A percentile compares a stretch with the other conserved stretches of the same genome.
Conservation (phyloP, 164 flowering plant genomes). For the Cinnamomum chago region DNA sequence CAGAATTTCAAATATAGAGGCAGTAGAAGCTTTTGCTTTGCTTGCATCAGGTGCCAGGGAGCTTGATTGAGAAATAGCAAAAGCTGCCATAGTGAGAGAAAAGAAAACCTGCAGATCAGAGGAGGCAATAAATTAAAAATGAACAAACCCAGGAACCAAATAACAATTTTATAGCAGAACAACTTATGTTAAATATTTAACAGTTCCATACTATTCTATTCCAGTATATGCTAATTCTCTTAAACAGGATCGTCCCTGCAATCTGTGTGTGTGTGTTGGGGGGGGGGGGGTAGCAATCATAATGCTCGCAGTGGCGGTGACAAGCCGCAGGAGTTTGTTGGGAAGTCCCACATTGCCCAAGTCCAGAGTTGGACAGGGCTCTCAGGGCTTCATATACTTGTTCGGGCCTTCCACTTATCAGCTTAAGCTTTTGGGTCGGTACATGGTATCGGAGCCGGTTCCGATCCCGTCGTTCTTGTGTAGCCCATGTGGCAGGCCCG, state of each 20-base stretch:
- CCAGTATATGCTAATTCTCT: not conserved
- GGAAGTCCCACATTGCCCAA: too few relatives aligned
- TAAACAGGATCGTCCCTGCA: not conserved
- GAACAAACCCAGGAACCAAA: not conserved
- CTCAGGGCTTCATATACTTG: too few relatives aligned
- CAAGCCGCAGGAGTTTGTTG: too few relatives aligned
- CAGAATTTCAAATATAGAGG: slow-evolving; percentile 42
- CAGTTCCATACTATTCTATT: not conserved
- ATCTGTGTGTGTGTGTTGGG: too few relatives aligned
- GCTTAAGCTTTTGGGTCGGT: too few relatives aligned
- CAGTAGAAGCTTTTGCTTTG: slow-evolving; percentile 38
- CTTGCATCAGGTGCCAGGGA: slow-evolving; percentile 32
- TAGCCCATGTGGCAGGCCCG: too few relatives aligned
- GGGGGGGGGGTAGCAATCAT: too few relatives aligned
- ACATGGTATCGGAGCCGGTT: too few relatives aligned
- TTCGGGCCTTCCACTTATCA: too few relatives aligned
- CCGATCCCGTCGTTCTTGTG: too few relatives aligned
- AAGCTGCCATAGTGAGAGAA: slow-evolving; percentile 39
- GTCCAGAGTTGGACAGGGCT: too few relatives aligned
- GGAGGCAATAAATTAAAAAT: not conserved
- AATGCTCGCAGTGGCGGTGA: too few relatives aligned
- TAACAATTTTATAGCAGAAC: not conserved
- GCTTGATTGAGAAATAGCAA: slow-evolving; percentile 42
- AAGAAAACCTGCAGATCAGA: slow-evolving; percentile 42
- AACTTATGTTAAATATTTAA: not conserved